A percentile compares a stretch with the other conserved stretches of the same genome.
These are phyloP conservation scores for Chalciporus sphaerocephalus DNA, from an alignment of 768 basidiomycete species.

Conservation along the genomic window DNA sequence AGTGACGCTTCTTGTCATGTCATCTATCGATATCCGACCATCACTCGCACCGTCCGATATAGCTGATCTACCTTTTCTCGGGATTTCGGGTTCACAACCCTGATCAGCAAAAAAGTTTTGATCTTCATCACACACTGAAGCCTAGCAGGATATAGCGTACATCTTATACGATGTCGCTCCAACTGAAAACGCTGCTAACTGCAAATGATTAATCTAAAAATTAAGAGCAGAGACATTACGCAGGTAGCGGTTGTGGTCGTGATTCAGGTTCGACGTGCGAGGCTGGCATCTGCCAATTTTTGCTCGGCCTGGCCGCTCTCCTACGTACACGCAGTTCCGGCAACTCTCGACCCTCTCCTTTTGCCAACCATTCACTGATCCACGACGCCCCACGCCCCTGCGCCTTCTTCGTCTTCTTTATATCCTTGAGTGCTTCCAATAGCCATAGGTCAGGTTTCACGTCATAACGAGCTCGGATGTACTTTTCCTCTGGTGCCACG, in stretches of 20 bases:
- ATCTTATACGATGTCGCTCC: neutral
- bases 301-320: constrained; percentile 8
- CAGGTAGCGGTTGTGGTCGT: constrained; percentile 4
- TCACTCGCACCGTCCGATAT: no score
- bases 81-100: no score
- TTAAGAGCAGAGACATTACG: constrained; percentile 2
- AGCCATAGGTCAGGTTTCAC: constrained; percentile 38
- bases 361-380: constrained; percentile 26
- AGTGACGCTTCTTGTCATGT: no score
- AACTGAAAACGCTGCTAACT: neutral
- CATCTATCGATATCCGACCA: no score
- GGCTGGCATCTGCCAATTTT: constrained; percentile 1
- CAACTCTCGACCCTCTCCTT: constrained; percentile 20
- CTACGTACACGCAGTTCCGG: constrained; percentile 17
- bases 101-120: no score
- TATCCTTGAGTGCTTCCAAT: constrained; percentile 33
- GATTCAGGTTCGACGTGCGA: neutral
- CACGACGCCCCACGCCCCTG: constrained; percentile 27
- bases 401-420: constrained; percentile 31
- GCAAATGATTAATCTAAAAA: constrained; percentile 5
- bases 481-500: constrained; percentile 16
- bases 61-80: no score
- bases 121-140: no score
- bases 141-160: neutral
- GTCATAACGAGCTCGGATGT: constrained; percentile 22